Evolutionary conservation across 495 filamentous ascomycete genomes (phyloP).

Genomic region (Chaetomium tenue): DNA sequence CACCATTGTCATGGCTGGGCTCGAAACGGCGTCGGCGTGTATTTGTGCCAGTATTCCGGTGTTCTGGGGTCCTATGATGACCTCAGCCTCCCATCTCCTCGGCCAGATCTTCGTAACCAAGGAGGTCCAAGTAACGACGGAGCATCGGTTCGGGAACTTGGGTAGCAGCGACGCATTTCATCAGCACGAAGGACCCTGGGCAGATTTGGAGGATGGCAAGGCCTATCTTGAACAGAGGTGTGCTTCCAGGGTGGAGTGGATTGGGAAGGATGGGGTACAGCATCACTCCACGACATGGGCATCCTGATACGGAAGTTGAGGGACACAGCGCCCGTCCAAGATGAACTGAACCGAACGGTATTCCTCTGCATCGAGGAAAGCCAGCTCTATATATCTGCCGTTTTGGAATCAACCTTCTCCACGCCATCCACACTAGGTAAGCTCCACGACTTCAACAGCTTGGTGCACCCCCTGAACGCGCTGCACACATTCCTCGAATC

Average conservation of each 20-base stretch:
- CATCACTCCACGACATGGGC: neutral
- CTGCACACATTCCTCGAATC: neutral
- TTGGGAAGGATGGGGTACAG: neutral
- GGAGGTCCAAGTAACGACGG: too few relatives aligned
- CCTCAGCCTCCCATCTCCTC: too few relatives aligned
- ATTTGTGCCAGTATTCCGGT: conserved; percentile 16
- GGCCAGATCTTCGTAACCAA: too few relatives aligned
- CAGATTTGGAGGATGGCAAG: conserved; percentile 14
- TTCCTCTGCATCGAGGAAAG: neutral
- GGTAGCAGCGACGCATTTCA: too few relatives aligned
- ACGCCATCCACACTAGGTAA: neutral
- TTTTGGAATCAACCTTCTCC: neutral
- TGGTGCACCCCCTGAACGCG: neutral
- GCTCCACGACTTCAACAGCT: neutral
- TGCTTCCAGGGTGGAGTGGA: conserved; percentile 6
- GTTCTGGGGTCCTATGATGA: too few relatives aligned
- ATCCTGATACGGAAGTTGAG: neutral
- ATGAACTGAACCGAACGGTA: neutral
- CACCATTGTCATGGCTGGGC: neutral
- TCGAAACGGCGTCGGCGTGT: conserved; percentile 33
- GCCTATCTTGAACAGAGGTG: neutral
- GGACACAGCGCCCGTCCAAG: neutral
- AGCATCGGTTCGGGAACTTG: too few relatives aligned
- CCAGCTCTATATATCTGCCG: neutral
- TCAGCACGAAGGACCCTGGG: too few relatives aligned